phyloP scores from a whole-genome alignment of 805 yeast species.

The Myxozyma geophila region DNA sequence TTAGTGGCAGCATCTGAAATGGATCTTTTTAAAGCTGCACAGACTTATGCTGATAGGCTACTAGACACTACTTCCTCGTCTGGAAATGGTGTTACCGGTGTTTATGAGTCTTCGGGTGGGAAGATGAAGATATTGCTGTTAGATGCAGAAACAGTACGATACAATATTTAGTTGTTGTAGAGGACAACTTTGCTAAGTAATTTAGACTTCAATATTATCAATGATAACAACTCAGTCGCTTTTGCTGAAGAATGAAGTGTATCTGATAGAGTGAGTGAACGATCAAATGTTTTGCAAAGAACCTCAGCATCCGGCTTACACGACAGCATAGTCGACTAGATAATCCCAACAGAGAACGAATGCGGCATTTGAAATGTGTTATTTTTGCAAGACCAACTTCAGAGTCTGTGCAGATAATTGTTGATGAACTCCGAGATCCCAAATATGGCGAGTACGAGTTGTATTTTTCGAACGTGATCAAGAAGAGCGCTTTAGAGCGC shows the following conservation, averaged over 20 bases:
- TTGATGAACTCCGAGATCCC: conserved; percentile 74
- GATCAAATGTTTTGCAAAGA: background rate
- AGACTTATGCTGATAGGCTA: conserved; percentile 48
- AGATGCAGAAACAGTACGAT: conserved; percentile 64
- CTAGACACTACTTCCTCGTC: conserved; percentile 36
- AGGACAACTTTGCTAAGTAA: background rate
- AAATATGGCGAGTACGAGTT: conserved; percentile 78
- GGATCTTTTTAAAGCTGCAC: conserved; percentile 48
- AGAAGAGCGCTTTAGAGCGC: conserved; percentile 78
- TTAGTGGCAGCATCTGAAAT: conserved; percentile 34
- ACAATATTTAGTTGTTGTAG: background rate
- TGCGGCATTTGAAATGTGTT: conserved; percentile 81
- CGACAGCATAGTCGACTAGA: conserved; percentile 52
- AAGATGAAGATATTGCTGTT: conserved; percentile 74
- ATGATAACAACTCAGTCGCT: conserved; percentile 87
- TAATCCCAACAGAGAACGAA: conserved; percentile 62
- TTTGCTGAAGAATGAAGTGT: conserved; percentile 79
- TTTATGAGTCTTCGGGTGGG: conserved; percentile 39
- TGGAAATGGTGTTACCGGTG: conserved; percentile 38
- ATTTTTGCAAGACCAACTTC: conserved; percentile 76
- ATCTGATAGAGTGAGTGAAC: conserved; percentile 62
- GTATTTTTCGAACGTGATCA: conserved; percentile 73
- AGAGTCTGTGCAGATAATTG: conserved; percentile 62
- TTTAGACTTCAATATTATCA: conserved; percentile 73
- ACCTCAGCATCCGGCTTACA: background rate